phyloP scores from a whole-genome alignment of 2,329 filamentous ascomycete genomes.

The Verruconis gallopava region DNA sequence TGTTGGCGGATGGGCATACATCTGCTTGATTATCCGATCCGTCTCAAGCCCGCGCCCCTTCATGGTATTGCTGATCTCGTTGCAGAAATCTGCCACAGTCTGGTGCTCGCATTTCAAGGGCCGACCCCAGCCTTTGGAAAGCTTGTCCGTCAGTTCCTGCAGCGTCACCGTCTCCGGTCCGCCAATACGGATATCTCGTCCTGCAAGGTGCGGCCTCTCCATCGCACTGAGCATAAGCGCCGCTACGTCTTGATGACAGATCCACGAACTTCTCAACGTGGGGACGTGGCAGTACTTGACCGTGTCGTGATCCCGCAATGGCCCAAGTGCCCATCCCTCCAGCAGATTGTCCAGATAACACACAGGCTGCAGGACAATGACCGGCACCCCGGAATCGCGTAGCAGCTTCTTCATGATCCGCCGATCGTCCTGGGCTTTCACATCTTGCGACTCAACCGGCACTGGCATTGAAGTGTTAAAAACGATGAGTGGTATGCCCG shows the following conservation, averaged over 20 bases:
- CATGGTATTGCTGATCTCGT: constrained; percentile 22
- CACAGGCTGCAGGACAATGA: constrained; percentile 26
- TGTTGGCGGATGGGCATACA: too few relatives aligned
- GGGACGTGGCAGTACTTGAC: constrained; percentile 29
- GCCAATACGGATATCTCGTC: constrained; percentile 23
- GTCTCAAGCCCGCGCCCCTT: constrained; percentile 23
- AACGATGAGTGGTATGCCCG: constrained; percentile 14
- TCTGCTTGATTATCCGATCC: constrained; percentile 24
- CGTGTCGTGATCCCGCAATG: constrained; percentile 22
- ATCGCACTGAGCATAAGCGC: constrained; percentile 27
- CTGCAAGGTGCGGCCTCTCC: constrained; percentile 21
- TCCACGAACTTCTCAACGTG: constrained; percentile 25
- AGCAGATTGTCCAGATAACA: constrained; percentile 28
- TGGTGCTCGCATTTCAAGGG: constrained; percentile 22
- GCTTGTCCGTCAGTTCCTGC: constrained; percentile 21
- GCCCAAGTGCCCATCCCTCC: constrained; percentile 27
- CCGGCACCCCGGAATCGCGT: constrained; percentile 18
- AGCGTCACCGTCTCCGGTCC: constrained; percentile 25
- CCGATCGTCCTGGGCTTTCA: constrained; percentile 20
- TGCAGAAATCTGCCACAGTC: constrained; percentile 21
- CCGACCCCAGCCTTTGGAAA: constrained; percentile 22
- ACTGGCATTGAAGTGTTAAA: constrained; percentile 22
- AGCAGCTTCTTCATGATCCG: constrained; percentile 21
- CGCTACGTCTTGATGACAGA: constrained; percentile 28
- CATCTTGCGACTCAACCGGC: constrained; percentile 15